Percentiles rank a stretch among this genome's conserved stretches.
Evolutionary conservation across 805 yeast genomes (phyloP).

Genomic region (Starmerella potacharoeniae): DNA sequence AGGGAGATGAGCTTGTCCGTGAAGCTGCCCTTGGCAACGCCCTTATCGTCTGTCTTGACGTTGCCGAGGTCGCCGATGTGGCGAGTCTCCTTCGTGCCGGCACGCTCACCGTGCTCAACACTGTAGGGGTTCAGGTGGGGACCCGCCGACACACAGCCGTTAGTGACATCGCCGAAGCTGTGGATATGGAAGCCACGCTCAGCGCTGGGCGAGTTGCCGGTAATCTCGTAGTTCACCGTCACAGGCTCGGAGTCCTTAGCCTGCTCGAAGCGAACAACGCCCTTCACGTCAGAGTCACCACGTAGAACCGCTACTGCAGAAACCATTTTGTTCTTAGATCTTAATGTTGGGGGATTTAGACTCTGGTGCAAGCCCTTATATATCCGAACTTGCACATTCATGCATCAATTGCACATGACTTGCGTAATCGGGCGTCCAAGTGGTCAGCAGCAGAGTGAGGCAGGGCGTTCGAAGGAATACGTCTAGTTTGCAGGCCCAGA

Average conservation of each 20-base stretch:
- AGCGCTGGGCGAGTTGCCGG: slow-evolving; percentile 81
- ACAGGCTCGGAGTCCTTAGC: slow-evolving; percentile 67
- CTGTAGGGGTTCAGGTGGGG: slow-evolving; percentile 92
- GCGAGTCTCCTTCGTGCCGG: slow-evolving; percentile 56
- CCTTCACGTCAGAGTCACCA: slow-evolving; percentile 86
- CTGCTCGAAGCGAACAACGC: slow-evolving; percentile 83
- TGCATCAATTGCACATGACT: slow-evolving; percentile 3
- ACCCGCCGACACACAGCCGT: slow-evolving; percentile 98
- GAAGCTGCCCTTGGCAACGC: slow-evolving; percentile 84
- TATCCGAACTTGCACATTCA: neutral
- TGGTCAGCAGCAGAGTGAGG: neutral
- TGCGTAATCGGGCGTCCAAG: neutral
- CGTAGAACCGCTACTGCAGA: slow-evolving; percentile 79
- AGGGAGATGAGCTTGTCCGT: slow-evolving; percentile 68
- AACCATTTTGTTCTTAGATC: slow-evolving; percentile 14
- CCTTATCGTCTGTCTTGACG: slow-evolving; percentile 72
- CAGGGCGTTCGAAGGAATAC: neutral
- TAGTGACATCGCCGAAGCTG: slow-evolving; percentile 97
- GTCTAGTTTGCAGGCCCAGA: no score
- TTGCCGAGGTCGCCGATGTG: slow-evolving; percentile 98
- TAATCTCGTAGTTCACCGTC: slow-evolving; percentile 74
- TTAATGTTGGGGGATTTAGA: neutral
- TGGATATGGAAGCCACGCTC: slow-evolving; percentile 87
- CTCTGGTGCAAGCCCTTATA: neutral
- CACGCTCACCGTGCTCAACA: slow-evolving; percentile 61